Base-by-base conservation (phyloP, 345 rosid species). In the Populus simonii region DNA sequence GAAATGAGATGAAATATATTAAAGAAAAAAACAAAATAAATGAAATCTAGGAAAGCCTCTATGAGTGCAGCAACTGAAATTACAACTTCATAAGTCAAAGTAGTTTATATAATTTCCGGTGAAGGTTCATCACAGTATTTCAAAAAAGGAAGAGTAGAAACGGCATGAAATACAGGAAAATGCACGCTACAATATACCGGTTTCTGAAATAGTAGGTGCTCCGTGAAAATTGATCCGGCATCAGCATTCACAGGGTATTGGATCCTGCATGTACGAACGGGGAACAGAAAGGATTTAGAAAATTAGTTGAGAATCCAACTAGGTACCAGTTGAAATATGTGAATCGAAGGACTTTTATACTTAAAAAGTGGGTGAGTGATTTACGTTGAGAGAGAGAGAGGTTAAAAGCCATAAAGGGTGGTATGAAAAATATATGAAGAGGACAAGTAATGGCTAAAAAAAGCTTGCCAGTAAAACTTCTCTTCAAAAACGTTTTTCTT, bases 41-140 rank as follows among this genome's bases (percentile, higher is more conserved):
- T 33, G 5, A 33, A 33, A 33, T 33, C 36, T 33, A 33, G 36
- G 36, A 33, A 33, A 33, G 35, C 35, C 96, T 73, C 39, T 51
- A 53, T 20, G 59, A 6, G 59, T 53, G 23, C 59, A 53, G 59
- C 23, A 18, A 53, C 59, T 17, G 10, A 18, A 53, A 53, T 53
- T 22, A 53, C 59, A 53, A 18, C 59, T 53, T 18, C 59, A 53
- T 2, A 18, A 22, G 59, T 51, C 59, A 51, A 51, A 51, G 20
- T 2, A 18, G 59, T 51, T 51, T 18, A 18, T 18, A 51, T 3
- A 7, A 51, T 22, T 18, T 18, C n/a, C 20, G 59, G 8, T 51
- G 59, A 51, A 18, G n/a, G 59, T 51, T 2, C 20, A 22, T 6
- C 15, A 17, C 22, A 51, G n/a, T 17, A 51, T 51, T 51, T 15